Base-by-base conservation (phyloP, 2,329 filamentous ascomycete genomes). In the Colletotrichum destructivum region DNA sequence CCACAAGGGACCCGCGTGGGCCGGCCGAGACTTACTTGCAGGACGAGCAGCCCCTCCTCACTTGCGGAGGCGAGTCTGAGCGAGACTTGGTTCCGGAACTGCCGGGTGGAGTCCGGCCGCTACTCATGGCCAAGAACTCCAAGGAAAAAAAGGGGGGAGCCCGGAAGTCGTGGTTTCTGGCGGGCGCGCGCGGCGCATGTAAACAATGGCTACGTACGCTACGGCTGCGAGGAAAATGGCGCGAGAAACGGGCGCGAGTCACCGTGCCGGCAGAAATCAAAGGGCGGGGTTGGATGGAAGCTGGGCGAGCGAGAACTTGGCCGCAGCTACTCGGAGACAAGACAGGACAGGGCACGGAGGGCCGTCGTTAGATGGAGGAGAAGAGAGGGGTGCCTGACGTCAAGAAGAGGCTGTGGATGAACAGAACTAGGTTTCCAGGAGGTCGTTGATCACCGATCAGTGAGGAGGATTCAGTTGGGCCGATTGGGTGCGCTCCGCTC, bases 1-100 rank as follows among this genome's bases (percentile, higher is more conserved):
- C 15, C 2, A 2, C 52, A 26, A 18, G 66, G 8, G 35, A n/a
- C 2, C 35, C 4, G 31, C 18, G n/a, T 21, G 11, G 26, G 11
- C 16, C 31, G 11, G 4, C 18, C 21, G 52, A 4, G 35, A 52
- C 65, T 61, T 38, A 74, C 74, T 60, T 74, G 74, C 69, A 73
- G 44, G 69, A 66, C 11, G 46, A 46, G 54, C 73, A 75, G 12
- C 73, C 69, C 21, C 26, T 42, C 18, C 18, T 42, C 2, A 23
- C 46, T 12, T n/a, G 60, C 15, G 15, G 21, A n/a, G 60, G 38
- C 15, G 35, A 38, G 35, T 9, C 35, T 3, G 60, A 40, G 9
- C 5, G 47, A 40, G n/a, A n/a, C 35, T 23, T n/a, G 31, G 16
- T n/a, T 52, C 46, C 60, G 35, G n/a, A 26, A 9, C n/a, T 26